Evolutionary conservation across 1,139 yeast species (phyloP).

Genomic region (Zhuliangozyma blackwelliae): DNA sequence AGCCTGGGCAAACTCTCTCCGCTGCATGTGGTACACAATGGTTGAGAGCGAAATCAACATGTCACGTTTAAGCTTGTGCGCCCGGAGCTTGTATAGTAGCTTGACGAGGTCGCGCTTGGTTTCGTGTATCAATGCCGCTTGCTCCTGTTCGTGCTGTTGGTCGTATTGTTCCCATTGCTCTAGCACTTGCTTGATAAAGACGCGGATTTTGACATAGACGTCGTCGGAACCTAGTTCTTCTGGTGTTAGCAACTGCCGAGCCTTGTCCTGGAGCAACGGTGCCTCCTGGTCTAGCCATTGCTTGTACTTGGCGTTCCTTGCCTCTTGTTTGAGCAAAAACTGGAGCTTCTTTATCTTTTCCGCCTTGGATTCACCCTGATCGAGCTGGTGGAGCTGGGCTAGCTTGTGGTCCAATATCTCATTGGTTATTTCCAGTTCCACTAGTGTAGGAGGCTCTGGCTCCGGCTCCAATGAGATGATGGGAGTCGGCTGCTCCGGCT

Average conservation of each 20-base stretch:
- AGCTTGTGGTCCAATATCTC: slow-evolving; percentile 12
- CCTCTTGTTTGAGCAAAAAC: slow-evolving; percentile 7
- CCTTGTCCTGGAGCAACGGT: slow-evolving; percentile 5
- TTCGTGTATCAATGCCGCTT: slow-evolving; percentile 32
- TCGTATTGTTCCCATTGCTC: slow-evolving; percentile 38
- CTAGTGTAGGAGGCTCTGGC: neutral
- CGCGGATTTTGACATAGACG: slow-evolving; percentile 42
- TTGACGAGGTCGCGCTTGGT: slow-evolving; percentile 61
- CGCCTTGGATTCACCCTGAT: slow-evolving; percentile 4
- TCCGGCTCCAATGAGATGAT: neutral
- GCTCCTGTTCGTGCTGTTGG: neutral
- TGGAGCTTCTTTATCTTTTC: slow-evolving; percentile 10
- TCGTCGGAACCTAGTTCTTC: slow-evolving; percentile 12
- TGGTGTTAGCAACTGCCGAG: slow-evolving; percentile 4
- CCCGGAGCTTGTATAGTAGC: slow-evolving; percentile 55
- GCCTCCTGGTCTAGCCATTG: slow-evolving; percentile 11
- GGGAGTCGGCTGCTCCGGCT: slow-evolving; percentile 5
- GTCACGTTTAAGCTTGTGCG: slow-evolving; percentile 32
- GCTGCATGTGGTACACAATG: slow-evolving; percentile 57
- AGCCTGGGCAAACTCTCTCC: slow-evolving; percentile 49
- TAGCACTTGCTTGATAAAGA: slow-evolving; percentile 45
- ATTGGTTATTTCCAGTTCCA: slow-evolving; percentile 24
- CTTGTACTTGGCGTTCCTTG: slow-evolving; percentile 11
- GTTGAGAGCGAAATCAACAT: slow-evolving; percentile 59
- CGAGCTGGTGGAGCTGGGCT: slow-evolving; percentile 7